Evolutionary conservation across 1,284 basidiomycete genomes (phyloP).

Genomic region (Phellinidium pouzarii): DNA sequence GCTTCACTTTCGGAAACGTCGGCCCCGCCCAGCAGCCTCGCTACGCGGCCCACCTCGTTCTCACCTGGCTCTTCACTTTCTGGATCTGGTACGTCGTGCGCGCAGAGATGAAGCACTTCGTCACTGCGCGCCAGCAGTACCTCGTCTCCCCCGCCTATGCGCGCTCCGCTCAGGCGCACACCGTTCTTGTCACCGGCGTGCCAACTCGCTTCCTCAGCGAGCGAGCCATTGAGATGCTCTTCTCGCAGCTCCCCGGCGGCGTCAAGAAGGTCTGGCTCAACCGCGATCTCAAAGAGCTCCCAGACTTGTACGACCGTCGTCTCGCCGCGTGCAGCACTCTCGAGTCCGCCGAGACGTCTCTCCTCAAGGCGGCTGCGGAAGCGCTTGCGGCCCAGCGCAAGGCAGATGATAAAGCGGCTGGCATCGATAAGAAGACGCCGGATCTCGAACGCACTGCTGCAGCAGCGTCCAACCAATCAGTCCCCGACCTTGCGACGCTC

Average conservation of each 20-base stretch:
- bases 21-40: conserved; percentile 42
- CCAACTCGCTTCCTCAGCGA: conserved; percentile 69
- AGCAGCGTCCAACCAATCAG: conserved; percentile 19
- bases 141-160: conserved; percentile 73
- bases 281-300: conserved; percentile 77
- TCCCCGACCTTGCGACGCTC: conserved; percentile 46
- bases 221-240: conserved; percentile 61
- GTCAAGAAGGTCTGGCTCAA: conserved; percentile 89
- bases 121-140: conserved; percentile 79
- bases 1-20: conserved; percentile 81
- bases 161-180: conserved; percentile 74
- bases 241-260: conserved; percentile 74
- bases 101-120: conserved; percentile 75
- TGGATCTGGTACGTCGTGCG: conserved; percentile 85
- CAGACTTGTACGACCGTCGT: conserved; percentile 77
- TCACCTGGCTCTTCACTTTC: conserved; percentile 69
- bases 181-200: conserved; percentile 89
- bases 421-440: not conserved
- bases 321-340: conserved; percentile 70
- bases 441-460: not conserved
- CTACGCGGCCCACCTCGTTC: conserved; percentile 73
- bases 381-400: conserved; percentile 41
- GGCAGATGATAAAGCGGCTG: conserved; percentile 40
- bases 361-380: conserved; percentile 74
- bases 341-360: conserved; percentile 78